A percentile compares a stretch with the other conserved stretches of the same genome.
Evolutionary conservation across 306 rosid species (phyloP).

Genomic region (Phaseolus lunatus): DNA sequence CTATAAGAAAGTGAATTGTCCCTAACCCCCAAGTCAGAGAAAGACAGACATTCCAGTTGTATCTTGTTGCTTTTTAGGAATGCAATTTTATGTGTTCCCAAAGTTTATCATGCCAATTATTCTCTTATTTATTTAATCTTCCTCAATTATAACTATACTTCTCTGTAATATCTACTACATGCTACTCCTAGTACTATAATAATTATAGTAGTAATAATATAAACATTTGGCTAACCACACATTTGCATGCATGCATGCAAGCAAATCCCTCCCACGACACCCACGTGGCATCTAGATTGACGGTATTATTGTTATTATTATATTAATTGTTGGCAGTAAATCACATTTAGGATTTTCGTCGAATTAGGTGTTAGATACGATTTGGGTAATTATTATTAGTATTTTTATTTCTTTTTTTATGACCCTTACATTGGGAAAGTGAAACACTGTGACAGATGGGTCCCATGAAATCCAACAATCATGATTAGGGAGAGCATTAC

Average conservation of each 20-base stretch:
- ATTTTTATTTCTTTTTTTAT: not conserved
- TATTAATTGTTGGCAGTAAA: not conserved
- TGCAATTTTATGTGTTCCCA: slow-evolving; percentile 62
- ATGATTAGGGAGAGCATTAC: slow-evolving; percentile 60
- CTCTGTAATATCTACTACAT: too few species aligned
- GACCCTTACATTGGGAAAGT: slow-evolving; percentile 63
- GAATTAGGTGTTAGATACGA: slow-evolving; percentile 51
- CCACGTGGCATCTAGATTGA: slow-evolving; percentile 79
- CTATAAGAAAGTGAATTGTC: slow-evolving; percentile 39
- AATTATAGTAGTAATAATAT: not conserved
- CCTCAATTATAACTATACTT: not conserved
- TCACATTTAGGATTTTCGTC: slow-evolving; percentile 43
- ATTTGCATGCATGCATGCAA: slow-evolving; percentile 83
- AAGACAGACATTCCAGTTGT: slow-evolving; percentile 98
- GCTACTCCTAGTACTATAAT: not conserved
- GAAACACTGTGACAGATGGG: slow-evolving; percentile 52
- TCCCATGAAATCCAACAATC: slow-evolving; percentile 92
- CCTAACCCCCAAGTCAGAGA: slow-evolving; percentile 57
- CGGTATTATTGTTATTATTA: not conserved
- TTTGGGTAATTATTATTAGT: slow-evolving; percentile 38
- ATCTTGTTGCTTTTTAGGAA: slow-evolving; percentile 97
- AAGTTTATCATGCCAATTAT: slow-evolving; percentile 60
- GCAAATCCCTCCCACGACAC: slow-evolving; percentile 54
- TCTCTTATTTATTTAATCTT: slow-evolving; percentile 34
- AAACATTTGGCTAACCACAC: slow-evolving; percentile 30